Evolutionary conservation across 2,329 filamentous ascomycete species (phyloP).

Genomic region (Pseudopithomyces maydicus): DNA sequence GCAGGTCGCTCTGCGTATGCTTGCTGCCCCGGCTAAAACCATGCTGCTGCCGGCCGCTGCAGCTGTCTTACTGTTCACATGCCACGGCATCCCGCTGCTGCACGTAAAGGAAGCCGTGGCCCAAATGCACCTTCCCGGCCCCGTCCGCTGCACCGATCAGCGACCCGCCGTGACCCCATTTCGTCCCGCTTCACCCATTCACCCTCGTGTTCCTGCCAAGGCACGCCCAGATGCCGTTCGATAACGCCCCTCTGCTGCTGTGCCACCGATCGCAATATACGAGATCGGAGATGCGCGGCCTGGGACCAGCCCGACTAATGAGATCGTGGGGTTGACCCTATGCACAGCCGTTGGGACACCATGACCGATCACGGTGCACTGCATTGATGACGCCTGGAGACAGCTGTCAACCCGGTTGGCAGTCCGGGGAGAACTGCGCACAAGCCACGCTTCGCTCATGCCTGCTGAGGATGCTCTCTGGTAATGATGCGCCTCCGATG

Average conservation of each 20-base stretch:
- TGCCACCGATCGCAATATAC: not conserved
- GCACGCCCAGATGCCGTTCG: not conserved
- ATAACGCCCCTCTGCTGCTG: constrained; percentile 2
- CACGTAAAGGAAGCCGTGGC: not conserved
- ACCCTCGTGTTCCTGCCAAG: constrained; percentile 19
- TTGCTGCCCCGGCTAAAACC: constrained; percentile 15
- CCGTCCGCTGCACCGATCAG: constrained; percentile 18
- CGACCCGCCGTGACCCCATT: constrained; percentile 15
- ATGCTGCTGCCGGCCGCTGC: not conserved
- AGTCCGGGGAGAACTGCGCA: no score
- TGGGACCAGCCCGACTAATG: not conserved
- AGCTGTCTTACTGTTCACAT: constrained; percentile 13
- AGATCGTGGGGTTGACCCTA: not conserved
- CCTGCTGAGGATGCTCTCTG: no score
- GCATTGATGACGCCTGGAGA: no score
- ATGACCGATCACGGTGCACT: not conserved
- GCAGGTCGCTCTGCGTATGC: not conserved
- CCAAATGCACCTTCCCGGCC: constrained; percentile 15
- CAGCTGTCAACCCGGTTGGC: no score
- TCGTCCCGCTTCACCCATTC: constrained; percentile 14
- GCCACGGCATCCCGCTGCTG: constrained; percentile 5
- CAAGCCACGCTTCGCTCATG: no score
- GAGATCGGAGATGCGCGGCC: not conserved
- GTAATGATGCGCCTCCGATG: no score
- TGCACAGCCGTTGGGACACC: not conserved